Evolutionary conservation across 225 moss, liverwort and hornwort genomes (phyloP), one percentile per base, ranked within the genome.

Genomic region (Marchantia polymorpha): DNA sequence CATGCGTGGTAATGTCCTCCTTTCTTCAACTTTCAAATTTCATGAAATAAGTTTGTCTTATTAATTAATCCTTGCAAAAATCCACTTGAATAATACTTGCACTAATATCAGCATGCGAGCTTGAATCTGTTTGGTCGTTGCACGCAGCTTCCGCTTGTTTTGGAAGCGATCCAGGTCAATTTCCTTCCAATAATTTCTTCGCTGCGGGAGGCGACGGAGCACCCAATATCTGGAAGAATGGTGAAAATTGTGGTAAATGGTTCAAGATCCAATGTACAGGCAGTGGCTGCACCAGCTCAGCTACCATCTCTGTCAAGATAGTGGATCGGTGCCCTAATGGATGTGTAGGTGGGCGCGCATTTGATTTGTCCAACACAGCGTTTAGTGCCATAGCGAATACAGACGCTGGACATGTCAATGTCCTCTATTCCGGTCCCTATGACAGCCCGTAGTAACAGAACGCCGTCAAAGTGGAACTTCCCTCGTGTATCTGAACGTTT

Each of bases 121-220:
- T n/a, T n/a, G n/a, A n/a, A n/a, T n/a, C n/a, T n/a, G n/a, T n/a
- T n/a, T n/a, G n/a, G n/a, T n/a, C n/a, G n/a, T 39, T 5, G 60
- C 0, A 25, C 60, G 58, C 65, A 78, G 77, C 77, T 8, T 64
- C 64, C 0, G 77, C 66, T 7, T 78, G 77, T 23, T 78, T 0
- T 25, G 77, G 77, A 12, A 12, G 12, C 10, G 77, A 67, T 64
- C 60, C 53, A 29, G n/a, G 22, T 1, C 75, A 75, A 58, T 75
- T 75, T 27, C 77, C 77, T 0, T 48, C 30, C 5, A 78, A 52
- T 23, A 1, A 23, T 14, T 64, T 20, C 52, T 67, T 78, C 8
- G 77, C 77, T 25, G 77, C 77, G 52, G 77, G 64, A 50, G 66
- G 75, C 7, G 59, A 76, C 9, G 75, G 75, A 8, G 46, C 29